Conservation (phyloP, 2,329 filamentous ascomycete species). For the Zymoseptoria brevis region DNA sequence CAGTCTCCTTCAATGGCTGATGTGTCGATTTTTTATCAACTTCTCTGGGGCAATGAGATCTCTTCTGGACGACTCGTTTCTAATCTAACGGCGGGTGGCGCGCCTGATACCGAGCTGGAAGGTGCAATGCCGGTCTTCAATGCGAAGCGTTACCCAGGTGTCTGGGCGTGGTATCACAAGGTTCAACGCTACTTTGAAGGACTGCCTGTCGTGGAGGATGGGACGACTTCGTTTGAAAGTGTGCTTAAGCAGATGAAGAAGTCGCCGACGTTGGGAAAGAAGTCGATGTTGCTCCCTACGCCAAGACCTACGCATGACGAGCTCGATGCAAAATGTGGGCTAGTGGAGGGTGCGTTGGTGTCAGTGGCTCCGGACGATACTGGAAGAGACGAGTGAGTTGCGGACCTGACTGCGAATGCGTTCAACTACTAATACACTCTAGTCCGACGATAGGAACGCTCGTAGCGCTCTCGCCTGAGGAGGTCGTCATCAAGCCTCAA, state of each 20-base stretch:
- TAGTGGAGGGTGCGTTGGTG: slow-evolving; percentile 27
- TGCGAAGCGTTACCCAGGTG: slow-evolving; percentile 29
- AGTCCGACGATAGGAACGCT: slow-evolving; percentile 32
- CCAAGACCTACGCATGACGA: slow-evolving; percentile 19
- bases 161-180: slow-evolving; percentile 31
- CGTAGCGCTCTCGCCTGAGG: slow-evolving; percentile 33
- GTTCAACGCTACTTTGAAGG: slow-evolving; percentile 28
- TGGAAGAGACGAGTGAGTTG: slow-evolving; percentile 27
- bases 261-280: slow-evolving; percentile 16
- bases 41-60: slow-evolving; percentile 35
- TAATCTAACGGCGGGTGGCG: slow-evolving; percentile 31
- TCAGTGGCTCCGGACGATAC: slow-evolving; percentile 36
- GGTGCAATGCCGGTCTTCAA: slow-evolving; percentile 29
- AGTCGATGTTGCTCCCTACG: slow-evolving; percentile 27
- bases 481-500: slow-evolving; percentile 32
- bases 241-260: slow-evolving; percentile 23
- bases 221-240: slow-evolving; percentile 13
- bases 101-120: slow-evolving; percentile 22
- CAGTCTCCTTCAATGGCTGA: slow-evolving; percentile 30
- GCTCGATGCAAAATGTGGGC: slow-evolving; percentile 26
- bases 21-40: slow-evolving; percentile 33
- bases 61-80: slow-evolving; percentile 28
- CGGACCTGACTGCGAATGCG: background rate
- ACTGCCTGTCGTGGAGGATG: slow-evolving; percentile 21
- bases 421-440: slow-evolving; percentile 3